phyloP scores from a whole-genome alignment of 2,329 filamentous ascomycete species.

The Epichloe hybrida region DNA sequence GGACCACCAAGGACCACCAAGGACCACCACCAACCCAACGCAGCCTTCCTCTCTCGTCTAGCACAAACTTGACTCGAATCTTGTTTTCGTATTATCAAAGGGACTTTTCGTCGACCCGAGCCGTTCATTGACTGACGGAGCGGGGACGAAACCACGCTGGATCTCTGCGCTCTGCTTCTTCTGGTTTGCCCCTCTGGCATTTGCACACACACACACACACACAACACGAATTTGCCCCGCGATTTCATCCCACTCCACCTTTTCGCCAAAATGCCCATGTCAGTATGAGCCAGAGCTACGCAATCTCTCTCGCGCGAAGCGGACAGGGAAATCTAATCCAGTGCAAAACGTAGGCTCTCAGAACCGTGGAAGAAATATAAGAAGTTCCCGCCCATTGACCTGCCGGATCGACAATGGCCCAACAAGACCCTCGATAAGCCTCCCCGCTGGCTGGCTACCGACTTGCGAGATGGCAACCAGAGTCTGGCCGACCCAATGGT shows the following conservation, averaged over 20 bases:
- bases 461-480: constrained; percentile 81
- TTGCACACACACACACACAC: not conserved
- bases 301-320: no score
- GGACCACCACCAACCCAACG: no score
- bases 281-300: not conserved
- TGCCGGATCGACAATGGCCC: constrained; percentile 71
- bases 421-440: constrained; percentile 69
- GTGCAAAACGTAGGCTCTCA: constrained; percentile 42
- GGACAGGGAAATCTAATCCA: no score
- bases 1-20: no score
- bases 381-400: constrained; percentile 43
- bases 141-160: no score
- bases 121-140: no score
- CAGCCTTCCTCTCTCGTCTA: no score
- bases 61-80: no score
- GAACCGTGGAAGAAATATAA: constrained; percentile 69
- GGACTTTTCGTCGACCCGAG: no score
- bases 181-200: not conserved
- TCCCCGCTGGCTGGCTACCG: constrained; percentile 81
- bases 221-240: not conserved
- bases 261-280: constrained; percentile 9
- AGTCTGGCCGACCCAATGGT: constrained; percentile 88
- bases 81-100: no score
- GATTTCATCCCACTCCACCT: not conserved
- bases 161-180: no score